Base-by-base conservation (phyloP, 495 filamentous ascomycete species). In the Penicillium paxilli region DNA sequence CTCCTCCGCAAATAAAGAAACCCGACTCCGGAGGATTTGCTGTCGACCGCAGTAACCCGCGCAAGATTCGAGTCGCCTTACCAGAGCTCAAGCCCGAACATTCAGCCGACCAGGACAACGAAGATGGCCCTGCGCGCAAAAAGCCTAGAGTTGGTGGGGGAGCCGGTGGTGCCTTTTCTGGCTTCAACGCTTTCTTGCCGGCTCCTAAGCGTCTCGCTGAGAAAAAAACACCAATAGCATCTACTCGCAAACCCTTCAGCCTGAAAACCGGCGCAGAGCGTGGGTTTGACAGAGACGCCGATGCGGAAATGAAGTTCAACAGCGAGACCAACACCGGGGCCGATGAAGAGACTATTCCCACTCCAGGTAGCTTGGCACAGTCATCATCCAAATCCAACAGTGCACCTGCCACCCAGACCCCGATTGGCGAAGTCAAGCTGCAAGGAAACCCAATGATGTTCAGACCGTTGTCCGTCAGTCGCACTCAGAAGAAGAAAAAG, bases 161-260 rank as follows among this genome's bases (percentile, higher is more conserved):
- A 21, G 14, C 42, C 3, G 81, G 76, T 5, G 73, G 82, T 32
- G 78, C 79, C 16, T 88, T 93, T 55, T 81, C 86, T 51, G 86
- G 83, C 7, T 94, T 97, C 73, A 92, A 91, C 62, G 83, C 90
- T 3, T 82, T 96, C 30, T 80, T 97, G n/a, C 92, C 92, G 10
- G 82, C 91, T 24, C 92, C 92, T 16, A 97, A 94, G 70, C 82
- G 80, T 23, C 48, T 65, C 14, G 68, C 70, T 30, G 64, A 73
- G 41, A 71, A 73, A 44, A 58, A 71, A 24, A 64, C 69, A 40
- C 63, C 74, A 30, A 60, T 56, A 45, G 63, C 55, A 20, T 45
- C 55, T 35, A 57, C 45, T 38, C 65, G 64, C 55, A 79, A 75
- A 59, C 63, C 63, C 40, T 77, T 94, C 17, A 87, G 80, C 61